Percentiles rank a stretch among this genome's conserved stretches.
phyloP scores from a whole-genome alignment of 805 yeast species.

The Martiniozyma abietophila region DNA sequence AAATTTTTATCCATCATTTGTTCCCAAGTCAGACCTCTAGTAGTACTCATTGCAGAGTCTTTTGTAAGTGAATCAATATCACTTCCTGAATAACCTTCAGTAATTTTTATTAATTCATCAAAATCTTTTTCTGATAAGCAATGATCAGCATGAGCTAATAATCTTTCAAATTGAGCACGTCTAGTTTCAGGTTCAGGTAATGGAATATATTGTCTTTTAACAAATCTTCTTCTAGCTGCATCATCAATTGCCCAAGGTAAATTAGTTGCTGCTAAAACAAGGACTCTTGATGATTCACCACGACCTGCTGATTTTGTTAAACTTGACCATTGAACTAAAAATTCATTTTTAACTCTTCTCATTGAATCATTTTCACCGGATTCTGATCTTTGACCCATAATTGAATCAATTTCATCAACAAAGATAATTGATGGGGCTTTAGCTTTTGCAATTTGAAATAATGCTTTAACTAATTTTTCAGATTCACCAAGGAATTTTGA shows the following conservation, averaged over 20 bases:
- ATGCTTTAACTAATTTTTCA: conserved; percentile 84
- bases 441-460: conserved; percentile 75
- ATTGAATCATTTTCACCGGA: conserved; percentile 77
- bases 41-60: conserved; percentile 97
- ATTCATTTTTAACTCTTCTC: conserved; percentile 85
- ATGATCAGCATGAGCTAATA: conserved; percentile 65
- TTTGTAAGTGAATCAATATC: conserved; percentile 91
- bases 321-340: conserved; percentile 90
- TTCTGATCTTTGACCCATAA: conserved; percentile 65
- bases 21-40: conserved; percentile 81
- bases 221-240: conserved; percentile 91
- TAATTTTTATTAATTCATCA: conserved; percentile 47
- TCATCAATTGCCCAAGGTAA: conserved; percentile 97
- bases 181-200: conserved; percentile 85
- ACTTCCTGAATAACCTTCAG: conserved; percentile 72
- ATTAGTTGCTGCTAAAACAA: conserved; percentile 91
- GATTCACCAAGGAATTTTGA: conserved; percentile 87
- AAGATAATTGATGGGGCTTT: conserved; percentile 90
- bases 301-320: conserved; percentile 79
- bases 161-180: conserved; percentile 54
- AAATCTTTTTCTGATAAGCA: conserved; percentile 57
- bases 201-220: conserved; percentile 86
- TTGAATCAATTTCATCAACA: conserved; percentile 92
- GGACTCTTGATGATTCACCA: conserved; percentile 55
- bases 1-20: conserved; percentile 61